Percentiles rank a stretch among this genome's conserved stretches.
Evolutionary conservation across 352 stramenopile species (phyloP).

Genomic region (Phytopythium boreale): DNA sequence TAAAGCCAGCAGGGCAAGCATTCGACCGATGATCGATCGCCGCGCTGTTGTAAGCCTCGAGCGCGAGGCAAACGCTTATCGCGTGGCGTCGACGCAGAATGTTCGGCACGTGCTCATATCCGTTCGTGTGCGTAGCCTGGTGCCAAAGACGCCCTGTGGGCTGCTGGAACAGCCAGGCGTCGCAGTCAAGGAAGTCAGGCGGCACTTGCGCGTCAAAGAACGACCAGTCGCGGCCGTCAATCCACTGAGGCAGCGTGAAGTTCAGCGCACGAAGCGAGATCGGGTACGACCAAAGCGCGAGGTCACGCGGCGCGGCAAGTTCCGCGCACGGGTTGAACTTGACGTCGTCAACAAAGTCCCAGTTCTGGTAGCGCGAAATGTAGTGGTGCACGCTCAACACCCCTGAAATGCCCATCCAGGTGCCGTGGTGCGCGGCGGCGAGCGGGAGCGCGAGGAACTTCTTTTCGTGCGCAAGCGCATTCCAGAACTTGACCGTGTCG

Average conservation of each 20-base stretch:
- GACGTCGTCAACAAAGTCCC: slow-evolving; percentile 83
- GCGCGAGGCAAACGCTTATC: slow-evolving; percentile 65
- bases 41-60: slow-evolving; percentile 73
- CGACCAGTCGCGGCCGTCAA: slow-evolving; percentile 70
- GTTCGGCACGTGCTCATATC: slow-evolving; percentile 73
- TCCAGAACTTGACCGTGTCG: slow-evolving; percentile 43
- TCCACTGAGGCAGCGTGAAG: slow-evolving; percentile 74
- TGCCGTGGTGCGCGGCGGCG: slow-evolving; percentile 54
- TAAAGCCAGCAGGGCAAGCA: slow-evolving; percentile 63
- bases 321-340: slow-evolving; percentile 74
- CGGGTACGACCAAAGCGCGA: slow-evolving; percentile 68
- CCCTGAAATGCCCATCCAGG: slow-evolving; percentile 58
- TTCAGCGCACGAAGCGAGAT: slow-evolving; percentile 72
- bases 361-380: slow-evolving; percentile 83
- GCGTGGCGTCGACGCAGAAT: slow-evolving; percentile 75
- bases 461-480: slow-evolving; percentile 44
- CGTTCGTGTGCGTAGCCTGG: slow-evolving; percentile 66
- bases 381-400: slow-evolving; percentile 79
- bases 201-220: slow-evolving; percentile 65
- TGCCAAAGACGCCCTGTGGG: slow-evolving; percentile 59
- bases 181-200: slow-evolving; percentile 63
- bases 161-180: slow-evolving; percentile 67
- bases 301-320: slow-evolving; percentile 19
- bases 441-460: slow-evolving; percentile 67
- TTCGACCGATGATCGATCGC: slow-evolving; percentile 45